Evolutionary conservation across 2,329 filamentous ascomycete genomes (phyloP), one percentile per base, ranked within the genome.

Genomic region (Botrytis paeoniae): DNA sequence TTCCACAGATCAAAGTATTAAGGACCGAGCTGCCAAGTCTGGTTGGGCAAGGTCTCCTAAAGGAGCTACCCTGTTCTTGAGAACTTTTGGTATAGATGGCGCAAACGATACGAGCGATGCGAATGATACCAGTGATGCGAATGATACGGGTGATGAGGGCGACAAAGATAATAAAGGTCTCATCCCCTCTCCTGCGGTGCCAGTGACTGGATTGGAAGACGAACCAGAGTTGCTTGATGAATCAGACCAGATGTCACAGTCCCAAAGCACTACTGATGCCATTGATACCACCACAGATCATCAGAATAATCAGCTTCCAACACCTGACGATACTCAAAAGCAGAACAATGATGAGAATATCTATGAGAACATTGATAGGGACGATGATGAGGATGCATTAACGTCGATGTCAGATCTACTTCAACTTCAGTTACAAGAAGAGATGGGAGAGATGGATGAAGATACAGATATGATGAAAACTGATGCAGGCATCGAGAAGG

Each of bases 261-360:
- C 39, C 9, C 37, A 69, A 48, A 43, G 20, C n/a, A 29, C 59
- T 45, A 32, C 12, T 35, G 9, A n/a, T 54, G 35, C 22, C 9
- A 32, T 25, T 14, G 32, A 25, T 35, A 48, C 37, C 5, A 18
- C 51, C 41, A 51, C n/a, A 41, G 68, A 48, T n/a, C 25, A 51
- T 48, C 14, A 25, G 6, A 74, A 59, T 32, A 41, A 25, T 22
- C 71, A 73, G 41, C 72, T 66, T n/a, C 60, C 32, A 16, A 71
- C 72, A 12, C 61, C 68, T 6, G 69, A 61, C n/a, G 60, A 73
- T 32, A 73, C 69, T n/a, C 68, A 71, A 65, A 61, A 61, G 54
- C 37, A 32, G 41, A 48, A 48, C 20, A 25, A 25, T 25, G 45
- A 48, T 48, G 43, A 22, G 43, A 22, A 48, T 7, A 22, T 22